Evolutionary conservation across 768 basidiomycete genomes (phyloP).

Genomic region (Tulasnella sp.): DNA sequence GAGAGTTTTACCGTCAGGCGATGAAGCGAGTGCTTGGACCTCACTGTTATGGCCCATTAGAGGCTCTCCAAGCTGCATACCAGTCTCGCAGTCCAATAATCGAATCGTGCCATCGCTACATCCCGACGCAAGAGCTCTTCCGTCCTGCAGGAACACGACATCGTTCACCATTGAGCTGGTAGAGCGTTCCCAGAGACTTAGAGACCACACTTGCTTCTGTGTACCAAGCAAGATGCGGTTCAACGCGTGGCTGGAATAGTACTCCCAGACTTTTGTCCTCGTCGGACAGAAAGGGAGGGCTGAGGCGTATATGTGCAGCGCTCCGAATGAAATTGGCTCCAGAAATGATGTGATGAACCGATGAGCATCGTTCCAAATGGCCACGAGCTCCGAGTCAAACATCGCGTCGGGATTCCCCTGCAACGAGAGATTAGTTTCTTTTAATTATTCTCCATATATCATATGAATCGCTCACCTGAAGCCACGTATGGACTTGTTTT

Average conservation of each 20-base stretch:
- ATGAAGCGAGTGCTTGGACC: neutral
- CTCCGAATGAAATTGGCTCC: neutral
- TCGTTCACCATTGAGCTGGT: neutral
- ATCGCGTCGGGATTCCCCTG: neutral
- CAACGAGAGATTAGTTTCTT: neutral
- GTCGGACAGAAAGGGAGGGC: neutral
- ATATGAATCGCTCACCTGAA: neutral
- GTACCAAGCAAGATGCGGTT: neutral
- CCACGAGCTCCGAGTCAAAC: neutral
- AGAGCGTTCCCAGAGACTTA: neutral
- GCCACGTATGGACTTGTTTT: neutral
- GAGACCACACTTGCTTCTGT: neutral
- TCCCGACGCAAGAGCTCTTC: neutral
- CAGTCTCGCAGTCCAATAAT: neutral
- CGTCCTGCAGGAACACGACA: neutral
- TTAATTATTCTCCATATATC: neutral
- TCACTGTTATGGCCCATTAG: neutral
- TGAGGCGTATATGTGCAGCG: neutral
- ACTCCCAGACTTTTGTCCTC: neutral
- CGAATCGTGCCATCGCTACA: neutral
- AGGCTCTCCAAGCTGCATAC: neutral
- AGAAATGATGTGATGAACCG: neutral
- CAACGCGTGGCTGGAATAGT: neutral
- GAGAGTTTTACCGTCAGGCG: neutral
- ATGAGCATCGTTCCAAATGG: neutral